A percentile compares a stretch with the other conserved stretches of the same genome.
phyloP scores from a whole-genome alignment of 345 rosid genomes.

The Dovyalis caffra region DNA sequence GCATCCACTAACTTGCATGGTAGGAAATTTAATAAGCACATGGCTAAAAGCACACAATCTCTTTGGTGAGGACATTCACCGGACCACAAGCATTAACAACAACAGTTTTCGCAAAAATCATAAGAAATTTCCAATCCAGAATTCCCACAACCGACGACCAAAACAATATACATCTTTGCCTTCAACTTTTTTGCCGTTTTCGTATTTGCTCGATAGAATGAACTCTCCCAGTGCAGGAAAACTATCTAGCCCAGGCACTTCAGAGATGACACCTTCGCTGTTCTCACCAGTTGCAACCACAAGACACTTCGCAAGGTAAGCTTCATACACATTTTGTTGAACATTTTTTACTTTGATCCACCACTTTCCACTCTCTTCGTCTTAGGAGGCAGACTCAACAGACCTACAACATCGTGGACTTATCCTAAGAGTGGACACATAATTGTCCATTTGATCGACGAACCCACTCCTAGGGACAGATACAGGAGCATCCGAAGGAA shows the following conservation, averaged over 20 bases:
- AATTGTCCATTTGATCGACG: slow-evolving; percentile 12
- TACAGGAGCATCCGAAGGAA: background rate
- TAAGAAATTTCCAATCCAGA: slow-evolving; percentile 34
- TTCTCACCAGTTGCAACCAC: slow-evolving; percentile 35
- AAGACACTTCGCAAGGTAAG: slow-evolving; percentile 12
- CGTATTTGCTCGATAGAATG: no score
- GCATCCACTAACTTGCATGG: no score
- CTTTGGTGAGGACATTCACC: no score
- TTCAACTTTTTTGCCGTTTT: no score
- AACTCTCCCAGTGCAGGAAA: slow-evolving; percentile 17
- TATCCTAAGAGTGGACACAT: slow-evolving; percentile 4
- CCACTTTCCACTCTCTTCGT: slow-evolving; percentile 7
- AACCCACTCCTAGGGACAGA: slow-evolving; percentile 14
- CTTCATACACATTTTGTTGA: background rate
- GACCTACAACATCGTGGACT: background rate
- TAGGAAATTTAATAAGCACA: no score
- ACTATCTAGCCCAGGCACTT: slow-evolving; percentile 14
- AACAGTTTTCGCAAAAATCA: slow-evolving; percentile 13
- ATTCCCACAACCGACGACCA: slow-evolving; percentile 32
- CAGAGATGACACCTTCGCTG: slow-evolving; percentile 14
- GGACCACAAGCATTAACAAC: no score
- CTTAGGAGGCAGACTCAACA: slow-evolving; percentile 10
- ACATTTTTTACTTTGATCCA: background rate
- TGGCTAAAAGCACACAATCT: no score
- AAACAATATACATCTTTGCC: slow-evolving; percentile 20